phyloP scores from a whole-genome alignment of 345 rosid species.

The Citrus mangshanensis region DNA sequence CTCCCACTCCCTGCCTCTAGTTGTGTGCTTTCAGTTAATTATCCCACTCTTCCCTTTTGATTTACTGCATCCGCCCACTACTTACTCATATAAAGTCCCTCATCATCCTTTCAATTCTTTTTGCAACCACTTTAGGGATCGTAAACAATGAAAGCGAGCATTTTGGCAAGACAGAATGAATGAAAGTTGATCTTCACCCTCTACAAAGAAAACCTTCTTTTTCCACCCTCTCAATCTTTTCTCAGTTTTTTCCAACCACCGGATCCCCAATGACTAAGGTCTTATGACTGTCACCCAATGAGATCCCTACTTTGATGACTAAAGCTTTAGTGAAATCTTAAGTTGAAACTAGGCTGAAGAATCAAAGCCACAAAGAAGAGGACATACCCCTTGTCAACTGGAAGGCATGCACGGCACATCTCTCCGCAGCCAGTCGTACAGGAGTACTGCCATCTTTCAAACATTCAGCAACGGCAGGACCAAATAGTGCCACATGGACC shows the following conservation, averaged over 20 bases:
- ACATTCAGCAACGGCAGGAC: constrained; percentile 83
- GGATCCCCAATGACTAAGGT: no score
- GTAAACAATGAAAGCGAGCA: no score
- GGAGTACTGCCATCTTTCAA: constrained; percentile 78
- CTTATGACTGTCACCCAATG: no score
- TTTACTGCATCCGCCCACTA: not conserved
- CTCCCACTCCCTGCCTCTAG: not conserved
- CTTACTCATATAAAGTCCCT: no score
- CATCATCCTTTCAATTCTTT: no score
- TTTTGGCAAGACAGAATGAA: no score
- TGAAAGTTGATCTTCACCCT: no score
- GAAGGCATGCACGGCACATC: constrained; percentile 79
- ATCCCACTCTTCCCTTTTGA: not conserved
- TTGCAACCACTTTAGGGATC: no score
- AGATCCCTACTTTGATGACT: not conserved
- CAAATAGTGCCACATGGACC: constrained; percentile 52
- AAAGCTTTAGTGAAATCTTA: not conserved
- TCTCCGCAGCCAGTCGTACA: constrained; percentile 86
- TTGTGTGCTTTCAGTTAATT: not conserved
- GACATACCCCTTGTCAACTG: constrained; percentile 68
- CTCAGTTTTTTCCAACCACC: no score
- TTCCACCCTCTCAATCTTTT: no score
- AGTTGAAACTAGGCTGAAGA: not conserved
- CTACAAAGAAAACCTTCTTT: no score
- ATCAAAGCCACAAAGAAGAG: not conserved